Percentiles rank a stretch among this genome's conserved stretches.
These are phyloP conservation scores for Bruguiera parviflora DNA, from an alignment of 345 rosid species.

Conservation along the genomic window DNA sequence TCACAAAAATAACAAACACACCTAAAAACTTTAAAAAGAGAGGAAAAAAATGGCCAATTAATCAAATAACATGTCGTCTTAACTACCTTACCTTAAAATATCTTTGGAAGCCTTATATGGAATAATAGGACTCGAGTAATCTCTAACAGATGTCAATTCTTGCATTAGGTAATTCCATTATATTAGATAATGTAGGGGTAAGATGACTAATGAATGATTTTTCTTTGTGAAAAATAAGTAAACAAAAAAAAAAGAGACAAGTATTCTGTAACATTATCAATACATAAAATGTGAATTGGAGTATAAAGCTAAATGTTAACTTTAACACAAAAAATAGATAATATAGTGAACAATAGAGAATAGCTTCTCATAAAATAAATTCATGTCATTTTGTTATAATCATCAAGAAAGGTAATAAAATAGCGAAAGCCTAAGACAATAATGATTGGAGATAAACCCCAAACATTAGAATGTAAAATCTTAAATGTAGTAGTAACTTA, in stretches of 20 bases:
- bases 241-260: not conserved
- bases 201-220: not conserved
- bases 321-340: not conserved
- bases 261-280: not conserved
- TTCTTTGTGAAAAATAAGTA: not conserved
- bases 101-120: not conserved
- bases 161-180: not conserved
- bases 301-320: not conserved
- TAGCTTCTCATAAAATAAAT: not conserved
- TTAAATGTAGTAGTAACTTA: not conserved
- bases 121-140: not conserved
- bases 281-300: not conserved
- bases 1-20: not conserved
- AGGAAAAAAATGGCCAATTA: not conserved
- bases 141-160: not conserved
- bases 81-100: not conserved
- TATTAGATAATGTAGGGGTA: not conserved
- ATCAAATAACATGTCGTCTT: not conserved
- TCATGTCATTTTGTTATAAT: not conserved
- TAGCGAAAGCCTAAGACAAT: not conserved
- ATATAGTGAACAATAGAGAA: not conserved
- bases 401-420: not conserved
- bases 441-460: not conserved
- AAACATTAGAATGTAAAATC: not conserved
- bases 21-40: not conserved